phyloP scores from a whole-genome alignment of 371 early-diverging fungal species.

The Apophysomyces trapeziformis region DNA sequence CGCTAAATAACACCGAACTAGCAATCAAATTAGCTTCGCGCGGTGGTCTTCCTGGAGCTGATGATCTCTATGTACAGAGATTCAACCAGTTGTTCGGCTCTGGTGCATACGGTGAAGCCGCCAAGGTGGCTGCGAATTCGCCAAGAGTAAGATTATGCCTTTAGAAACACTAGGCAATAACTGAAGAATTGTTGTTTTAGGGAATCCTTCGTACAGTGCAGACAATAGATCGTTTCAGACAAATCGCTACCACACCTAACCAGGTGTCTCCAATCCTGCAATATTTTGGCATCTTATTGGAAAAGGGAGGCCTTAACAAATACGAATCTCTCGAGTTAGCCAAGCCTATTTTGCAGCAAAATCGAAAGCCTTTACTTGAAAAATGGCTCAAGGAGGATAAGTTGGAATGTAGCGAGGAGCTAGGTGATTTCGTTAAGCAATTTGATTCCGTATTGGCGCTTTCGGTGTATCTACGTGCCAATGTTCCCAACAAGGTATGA shows the following conservation, averaged over 20 bases:
- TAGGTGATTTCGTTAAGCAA: constrained; percentile 96
- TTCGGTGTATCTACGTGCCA: constrained; percentile 94
- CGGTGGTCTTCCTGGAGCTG: constrained; percentile 94
- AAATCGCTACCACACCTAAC: constrained; percentile 77
- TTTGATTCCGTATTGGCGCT: constrained; percentile 88
- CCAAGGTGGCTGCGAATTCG: constrained; percentile 94
- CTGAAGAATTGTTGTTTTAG: constrained; percentile 33
- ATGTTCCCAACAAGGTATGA: constrained; percentile 82
- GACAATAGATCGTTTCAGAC: constrained; percentile 96
- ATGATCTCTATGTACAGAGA: constrained; percentile 85
- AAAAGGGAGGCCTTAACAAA: constrained; percentile 94
- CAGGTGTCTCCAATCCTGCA: constrained; percentile 94
- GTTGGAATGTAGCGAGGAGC: constrained; percentile 95
- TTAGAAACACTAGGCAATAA: neutral
- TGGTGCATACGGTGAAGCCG: constrained; percentile 88
- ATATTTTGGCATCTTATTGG: constrained; percentile 97
- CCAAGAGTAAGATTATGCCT: constrained; percentile 65
- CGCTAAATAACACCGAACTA: constrained; percentile 85
- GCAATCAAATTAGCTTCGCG: constrained; percentile 92
- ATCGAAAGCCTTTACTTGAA: constrained; percentile 92
- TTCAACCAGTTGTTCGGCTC: constrained; percentile 83
- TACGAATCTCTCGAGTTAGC: constrained; percentile 94
- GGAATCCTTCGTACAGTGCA: constrained; percentile 94
- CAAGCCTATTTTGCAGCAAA: constrained; percentile 90
- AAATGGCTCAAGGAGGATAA: constrained; percentile 99